These are phyloP conservation scores for Mycena sanguinolenta DNA, from an alignment of 768 basidiomycete species.

Conservation along the genomic window DNA sequence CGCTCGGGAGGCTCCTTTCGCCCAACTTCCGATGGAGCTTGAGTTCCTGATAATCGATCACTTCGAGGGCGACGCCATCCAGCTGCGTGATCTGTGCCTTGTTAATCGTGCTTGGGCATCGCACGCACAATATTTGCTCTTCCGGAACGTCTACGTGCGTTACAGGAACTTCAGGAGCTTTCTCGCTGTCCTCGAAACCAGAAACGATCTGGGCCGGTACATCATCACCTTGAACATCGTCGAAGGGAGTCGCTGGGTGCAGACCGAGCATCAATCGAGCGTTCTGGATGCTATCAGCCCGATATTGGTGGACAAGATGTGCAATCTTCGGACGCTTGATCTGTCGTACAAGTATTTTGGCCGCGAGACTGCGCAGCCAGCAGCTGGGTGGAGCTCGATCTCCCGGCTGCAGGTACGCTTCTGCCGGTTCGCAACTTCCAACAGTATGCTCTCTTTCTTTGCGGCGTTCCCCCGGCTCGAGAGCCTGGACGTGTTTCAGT, in stretches of 20 bases:
- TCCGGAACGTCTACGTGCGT: slow-evolving; percentile 20
- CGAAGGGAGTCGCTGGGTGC: neutral
- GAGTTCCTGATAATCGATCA: slow-evolving; percentile 28
- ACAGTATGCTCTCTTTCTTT: slow-evolving; percentile 23
- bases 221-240: neutral
- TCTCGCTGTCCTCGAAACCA: slow-evolving; percentile 1
- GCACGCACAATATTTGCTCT: slow-evolving; percentile 23
- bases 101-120: slow-evolving; percentile 28
- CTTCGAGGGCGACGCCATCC: neutral
- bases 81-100: slow-evolving; percentile 12
- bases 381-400: neutral
- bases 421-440: slow-evolving; percentile 8
- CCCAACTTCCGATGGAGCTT: slow-evolving; percentile 18
- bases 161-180: slow-evolving; percentile 3
- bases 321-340: slow-evolving; percentile 15
- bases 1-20: neutral
- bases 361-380: neutral
- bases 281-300: neutral
- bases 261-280: too few species aligned
- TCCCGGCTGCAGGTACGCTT: slow-evolving; percentile 18
- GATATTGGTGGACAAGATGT: neutral
- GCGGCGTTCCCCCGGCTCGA: slow-evolving; percentile 18
- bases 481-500: slow-evolving; percentile 29
- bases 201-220: neutral
- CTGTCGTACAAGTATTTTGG: neutral